These are phyloP conservation scores for Panus rudis DNA, from an alignment of 768 basidiomycete species.

Conservation along the genomic window DNA sequence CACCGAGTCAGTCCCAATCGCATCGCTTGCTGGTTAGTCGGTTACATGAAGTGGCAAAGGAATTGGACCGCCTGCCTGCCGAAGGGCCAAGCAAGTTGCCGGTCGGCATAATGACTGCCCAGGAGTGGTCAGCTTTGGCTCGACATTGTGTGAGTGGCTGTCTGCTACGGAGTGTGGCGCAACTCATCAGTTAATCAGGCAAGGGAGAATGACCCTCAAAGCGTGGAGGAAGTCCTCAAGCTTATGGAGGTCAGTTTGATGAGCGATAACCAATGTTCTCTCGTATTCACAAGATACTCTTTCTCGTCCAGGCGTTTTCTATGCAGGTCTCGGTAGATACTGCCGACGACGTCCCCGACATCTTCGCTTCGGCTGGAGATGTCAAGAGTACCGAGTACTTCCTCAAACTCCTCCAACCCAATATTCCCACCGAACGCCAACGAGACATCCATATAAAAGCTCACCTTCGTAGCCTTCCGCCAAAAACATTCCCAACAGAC, in stretches of 20 bases:
- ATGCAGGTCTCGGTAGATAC: constrained; percentile 31
- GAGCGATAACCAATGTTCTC: too few species aligned
- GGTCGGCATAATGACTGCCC: constrained; percentile 1
- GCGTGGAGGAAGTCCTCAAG: constrained; percentile 43
- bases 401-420: constrained; percentile 7
- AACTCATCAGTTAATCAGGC: constrained; percentile 33
- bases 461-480: constrained; percentile 45
- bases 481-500: constrained; percentile 43
- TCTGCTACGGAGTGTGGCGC: constrained; percentile 1
- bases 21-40: background rate
- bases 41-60: background rate
- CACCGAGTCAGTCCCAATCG: background rate
- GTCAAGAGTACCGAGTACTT: constrained; percentile 21
- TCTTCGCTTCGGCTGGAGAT: constrained; percentile 43
- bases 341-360: constrained; percentile 40
- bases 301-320: background rate
- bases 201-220: constrained; percentile 35
- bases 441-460: constrained; percentile 70
- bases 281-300: too few species aligned
- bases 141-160: constrained; percentile 9
- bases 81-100: background rate
- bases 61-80: background rate
- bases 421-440: constrained; percentile 43
- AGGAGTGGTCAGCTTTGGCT: constrained; percentile 10
- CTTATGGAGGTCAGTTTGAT: constrained; percentile 42